Conservation (phyloP, 108 stramenopile genomes). For the Aurantiochytrium sp. region DNA sequence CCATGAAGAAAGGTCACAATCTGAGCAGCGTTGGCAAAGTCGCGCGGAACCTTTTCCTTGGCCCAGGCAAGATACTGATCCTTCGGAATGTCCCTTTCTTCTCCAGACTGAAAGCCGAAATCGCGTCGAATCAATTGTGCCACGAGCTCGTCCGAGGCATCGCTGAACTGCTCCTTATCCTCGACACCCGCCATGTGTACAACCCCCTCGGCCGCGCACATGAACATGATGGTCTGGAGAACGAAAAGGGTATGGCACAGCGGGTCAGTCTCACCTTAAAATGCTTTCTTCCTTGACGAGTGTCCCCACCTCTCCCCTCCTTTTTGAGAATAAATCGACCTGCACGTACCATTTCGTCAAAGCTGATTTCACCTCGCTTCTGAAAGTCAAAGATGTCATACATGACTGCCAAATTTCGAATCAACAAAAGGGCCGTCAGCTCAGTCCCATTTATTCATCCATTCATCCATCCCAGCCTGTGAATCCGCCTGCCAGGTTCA, state of each 20-base stretch:
- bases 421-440: background rate
- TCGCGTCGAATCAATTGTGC: background rate
- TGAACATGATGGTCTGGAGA: background rate
- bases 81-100: constrained; percentile 3
- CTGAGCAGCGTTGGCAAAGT: background rate
- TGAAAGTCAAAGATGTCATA: constrained; percentile 15
- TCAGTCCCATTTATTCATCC: too few species aligned
- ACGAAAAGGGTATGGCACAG: background rate
- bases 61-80: constrained; percentile 14
- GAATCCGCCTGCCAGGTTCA: background rate
- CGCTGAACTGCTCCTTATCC: background rate
- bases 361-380: constrained; percentile 6
- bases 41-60: background rate
- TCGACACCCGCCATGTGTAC: background rate
- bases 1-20: background rate
- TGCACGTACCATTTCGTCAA: background rate
- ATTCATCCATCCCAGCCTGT: too few species aligned
- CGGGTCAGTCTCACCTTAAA: background rate
- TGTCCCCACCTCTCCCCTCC: too few species aligned
- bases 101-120: background rate
- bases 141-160: background rate
- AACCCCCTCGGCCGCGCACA: background rate
- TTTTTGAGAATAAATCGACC: too few species aligned
- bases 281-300: too few species aligned
- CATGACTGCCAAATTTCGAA: background rate